Conservation (phyloP, 257 asterid genomes). For the Euphrasia confusa region DNA sequence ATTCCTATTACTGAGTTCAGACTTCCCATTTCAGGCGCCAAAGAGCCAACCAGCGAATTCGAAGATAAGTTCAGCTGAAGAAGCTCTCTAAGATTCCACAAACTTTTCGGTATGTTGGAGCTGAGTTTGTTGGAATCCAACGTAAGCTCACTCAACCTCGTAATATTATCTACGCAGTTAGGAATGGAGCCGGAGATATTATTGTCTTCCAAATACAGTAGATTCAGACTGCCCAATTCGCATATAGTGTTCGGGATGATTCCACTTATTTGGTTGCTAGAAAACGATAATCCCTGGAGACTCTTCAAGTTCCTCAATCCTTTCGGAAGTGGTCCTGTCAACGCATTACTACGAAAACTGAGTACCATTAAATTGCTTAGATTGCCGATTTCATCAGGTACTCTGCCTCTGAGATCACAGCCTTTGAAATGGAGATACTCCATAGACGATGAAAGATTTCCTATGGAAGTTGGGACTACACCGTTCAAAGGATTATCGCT, state of each 20-base stretch:
- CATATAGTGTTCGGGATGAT: neutral
- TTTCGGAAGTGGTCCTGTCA: neutral
- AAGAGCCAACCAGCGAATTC: conserved; percentile 21
- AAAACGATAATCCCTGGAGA: neutral
- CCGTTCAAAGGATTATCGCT: conserved; percentile 13
- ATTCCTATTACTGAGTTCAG: neutral
- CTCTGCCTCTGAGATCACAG: conserved; percentile 15
- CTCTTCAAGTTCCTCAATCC: neutral
- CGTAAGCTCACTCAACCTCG: neutral
- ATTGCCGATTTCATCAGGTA: conserved; percentile 26
- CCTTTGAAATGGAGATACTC: neutral
- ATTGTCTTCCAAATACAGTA: conserved; percentile 16
- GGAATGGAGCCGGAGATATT: conserved; percentile 21
- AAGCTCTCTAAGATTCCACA: conserved; percentile 23
- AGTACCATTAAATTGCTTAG: conserved; percentile 14
- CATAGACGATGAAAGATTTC: conserved; percentile 27
- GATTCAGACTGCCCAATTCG: neutral
- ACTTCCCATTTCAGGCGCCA: conserved; percentile 19
- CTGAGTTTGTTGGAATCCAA: conserved; percentile 19
- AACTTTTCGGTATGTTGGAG: conserved; percentile 16
- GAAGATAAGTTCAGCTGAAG: conserved; percentile 21
- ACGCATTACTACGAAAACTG: neutral
- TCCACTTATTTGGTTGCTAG: neutral
- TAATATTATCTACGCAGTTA: conserved; percentile 25
- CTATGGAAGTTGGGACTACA: conserved; percentile 24